Conservation (phyloP, 495 filamentous ascomycete species). For the Aspergillus panamensis region DNA sequence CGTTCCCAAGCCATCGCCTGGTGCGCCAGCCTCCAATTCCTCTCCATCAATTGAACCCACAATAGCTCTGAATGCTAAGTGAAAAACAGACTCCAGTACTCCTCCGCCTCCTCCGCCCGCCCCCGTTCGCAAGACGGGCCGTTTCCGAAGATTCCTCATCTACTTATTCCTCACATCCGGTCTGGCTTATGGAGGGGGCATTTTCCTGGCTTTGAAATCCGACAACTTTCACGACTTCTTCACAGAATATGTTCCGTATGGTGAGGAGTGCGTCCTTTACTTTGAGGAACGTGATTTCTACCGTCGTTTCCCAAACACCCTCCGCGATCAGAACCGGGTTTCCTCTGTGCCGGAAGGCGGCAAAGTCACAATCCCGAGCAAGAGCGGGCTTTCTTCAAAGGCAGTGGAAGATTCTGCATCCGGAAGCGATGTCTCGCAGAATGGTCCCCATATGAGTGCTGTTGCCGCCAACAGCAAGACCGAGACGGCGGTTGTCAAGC, state of each 20-base stretch:
- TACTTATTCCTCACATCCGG: conserved; percentile 68
- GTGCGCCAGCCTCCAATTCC: conserved; percentile 42
- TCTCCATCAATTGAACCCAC: conserved; percentile 17
- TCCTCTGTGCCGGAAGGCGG: conserved; percentile 50
- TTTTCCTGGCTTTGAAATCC: conserved; percentile 86
- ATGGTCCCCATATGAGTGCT: conserved; percentile 48
- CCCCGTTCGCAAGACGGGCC: conserved; percentile 63
- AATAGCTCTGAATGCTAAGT: conserved; percentile 15
- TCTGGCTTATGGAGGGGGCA: conserved; percentile 78
- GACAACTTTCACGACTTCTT: conserved; percentile 99
- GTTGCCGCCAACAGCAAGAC: conserved; percentile 23
- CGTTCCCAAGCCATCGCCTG: conserved; percentile 55
- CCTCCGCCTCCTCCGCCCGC: conserved; percentile 39
- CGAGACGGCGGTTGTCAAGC: too few species aligned
- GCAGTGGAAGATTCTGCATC: conserved; percentile 56
- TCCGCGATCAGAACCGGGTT: conserved; percentile 49
- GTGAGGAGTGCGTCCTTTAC: conserved; percentile 93
- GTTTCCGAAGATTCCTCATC: conserved; percentile 71
- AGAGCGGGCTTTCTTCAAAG: conserved; percentile 82
- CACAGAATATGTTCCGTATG: conserved; percentile 93
- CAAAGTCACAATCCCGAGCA: conserved; percentile 77
- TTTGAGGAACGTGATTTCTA: conserved; percentile 95
- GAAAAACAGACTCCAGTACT: conserved; percentile 25
- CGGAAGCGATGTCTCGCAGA: conserved; percentile 43
- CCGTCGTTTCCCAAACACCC: conserved; percentile 78